These are phyloP conservation scores for Suillus ampliporus DNA, from an alignment of 768 basidiomycete species.

Conservation along the genomic window DNA sequence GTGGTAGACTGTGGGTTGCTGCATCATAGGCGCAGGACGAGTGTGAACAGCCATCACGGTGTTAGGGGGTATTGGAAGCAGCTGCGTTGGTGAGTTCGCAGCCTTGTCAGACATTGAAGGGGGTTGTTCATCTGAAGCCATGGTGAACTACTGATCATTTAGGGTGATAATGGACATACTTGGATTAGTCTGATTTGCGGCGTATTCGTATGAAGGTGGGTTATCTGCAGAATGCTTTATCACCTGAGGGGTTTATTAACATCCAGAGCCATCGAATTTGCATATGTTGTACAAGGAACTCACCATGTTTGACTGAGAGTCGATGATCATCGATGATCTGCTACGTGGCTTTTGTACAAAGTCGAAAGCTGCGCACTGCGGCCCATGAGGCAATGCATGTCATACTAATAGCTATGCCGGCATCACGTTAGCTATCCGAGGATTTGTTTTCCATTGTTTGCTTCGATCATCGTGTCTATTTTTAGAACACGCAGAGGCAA, in stretches of 20 bases:
- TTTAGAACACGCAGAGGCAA: neutral
- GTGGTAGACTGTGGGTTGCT: constrained; percentile 63
- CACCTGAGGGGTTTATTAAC: neutral
- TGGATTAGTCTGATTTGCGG: constrained; percentile 31
- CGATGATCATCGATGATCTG: constrained; percentile 28
- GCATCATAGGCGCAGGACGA: constrained; percentile 35
- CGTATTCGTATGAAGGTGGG: constrained; percentile 57
- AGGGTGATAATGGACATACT: constrained; percentile 29
- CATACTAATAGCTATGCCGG: no score
- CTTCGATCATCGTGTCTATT: constrained; percentile 19
- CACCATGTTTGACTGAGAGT: constrained; percentile 34
- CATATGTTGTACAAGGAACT: neutral
- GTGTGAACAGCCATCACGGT: constrained; percentile 25
- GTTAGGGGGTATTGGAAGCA: constrained; percentile 16
- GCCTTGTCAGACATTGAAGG: constrained; percentile 20
- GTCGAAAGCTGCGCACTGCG: constrained; percentile 23
- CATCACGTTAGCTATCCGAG: constrained; percentile 25
- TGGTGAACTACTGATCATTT: neutral
- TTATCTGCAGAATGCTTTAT: constrained; percentile 34
- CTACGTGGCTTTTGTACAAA: constrained; percentile 14
- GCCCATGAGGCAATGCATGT: neutral
- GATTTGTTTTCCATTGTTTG: constrained; percentile 16
- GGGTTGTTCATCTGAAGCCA: constrained; percentile 16
- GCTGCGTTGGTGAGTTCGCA: constrained; percentile 16
- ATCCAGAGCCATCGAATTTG: neutral